Evolutionary conservation across 176 grass and related monocot species (phyloP).

Genomic region (Chrysopogon serrulatus): DNA sequence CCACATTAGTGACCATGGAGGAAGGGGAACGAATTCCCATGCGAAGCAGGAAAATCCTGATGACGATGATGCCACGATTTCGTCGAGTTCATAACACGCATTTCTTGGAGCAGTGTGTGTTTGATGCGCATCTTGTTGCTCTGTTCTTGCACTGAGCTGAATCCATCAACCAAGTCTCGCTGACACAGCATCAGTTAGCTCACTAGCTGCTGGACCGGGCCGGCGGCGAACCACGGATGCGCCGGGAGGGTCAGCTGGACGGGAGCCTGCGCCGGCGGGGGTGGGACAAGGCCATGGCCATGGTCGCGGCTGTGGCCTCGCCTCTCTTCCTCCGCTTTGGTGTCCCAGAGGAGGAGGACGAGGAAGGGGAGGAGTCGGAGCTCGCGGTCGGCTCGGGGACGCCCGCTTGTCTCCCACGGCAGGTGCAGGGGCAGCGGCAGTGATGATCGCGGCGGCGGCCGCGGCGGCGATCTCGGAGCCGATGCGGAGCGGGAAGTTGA

Average conservation of each 20-base stretch:
- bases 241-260: slow-evolving; percentile 35
- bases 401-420: slow-evolving; percentile 28
- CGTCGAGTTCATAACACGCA: neutral
- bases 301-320: slow-evolving; percentile 45
- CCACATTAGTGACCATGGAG: neutral
- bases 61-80: neutral
- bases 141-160: slow-evolving; percentile 1
- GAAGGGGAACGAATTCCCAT: neutral
- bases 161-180: neutral
- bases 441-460: neutral
- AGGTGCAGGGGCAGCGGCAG: neutral
- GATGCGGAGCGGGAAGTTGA: slow-evolving; percentile 90
- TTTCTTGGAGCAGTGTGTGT: neutral
- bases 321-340: slow-evolving; percentile 64
- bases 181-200: slow-evolving; percentile 19
- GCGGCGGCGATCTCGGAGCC: slow-evolving; percentile 36
- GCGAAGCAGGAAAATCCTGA: neutral
- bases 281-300: slow-evolving; percentile 33
- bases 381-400: neutral
- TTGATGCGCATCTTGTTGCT: neutral
- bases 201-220: slow-evolving; percentile 42
- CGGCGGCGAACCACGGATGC: slow-evolving; percentile 33
- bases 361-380: slow-evolving; percentile 31
- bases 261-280: neutral
- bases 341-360: slow-evolving; percentile 35